phyloP scores from a whole-genome alignment of 108 stramenopile genomes.

The Nannochloropsis salina region DNA sequence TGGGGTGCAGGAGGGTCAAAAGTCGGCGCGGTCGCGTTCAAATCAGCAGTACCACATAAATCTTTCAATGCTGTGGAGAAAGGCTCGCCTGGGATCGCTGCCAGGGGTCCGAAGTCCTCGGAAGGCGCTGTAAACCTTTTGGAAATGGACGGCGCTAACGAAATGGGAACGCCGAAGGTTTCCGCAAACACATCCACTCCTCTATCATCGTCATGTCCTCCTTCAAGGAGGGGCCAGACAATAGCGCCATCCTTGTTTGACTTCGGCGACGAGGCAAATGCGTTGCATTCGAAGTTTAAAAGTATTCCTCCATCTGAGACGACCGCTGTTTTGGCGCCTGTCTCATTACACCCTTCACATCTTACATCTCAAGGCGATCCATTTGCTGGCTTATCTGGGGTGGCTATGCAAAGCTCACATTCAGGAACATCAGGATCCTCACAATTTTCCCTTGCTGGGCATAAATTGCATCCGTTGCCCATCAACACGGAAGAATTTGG shows the following conservation, averaged over 20 bases:
- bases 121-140: neutral
- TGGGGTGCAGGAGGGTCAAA: conserved; percentile 14
- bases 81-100: too few species aligned
- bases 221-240: neutral
- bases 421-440: neutral
- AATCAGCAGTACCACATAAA: neutral
- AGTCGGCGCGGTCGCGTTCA: neutral
- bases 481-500: neutral
- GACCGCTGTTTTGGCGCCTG: neutral
- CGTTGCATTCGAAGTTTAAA: neutral
- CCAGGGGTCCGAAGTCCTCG: neutral
- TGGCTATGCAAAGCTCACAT: neutral
- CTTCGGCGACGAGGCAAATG: neutral
- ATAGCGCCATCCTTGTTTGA: neutral
- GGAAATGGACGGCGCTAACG: neutral
- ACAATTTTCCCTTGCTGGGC: neutral
- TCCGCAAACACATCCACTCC: neutral
- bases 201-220: neutral
- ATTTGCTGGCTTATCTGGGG: neutral
- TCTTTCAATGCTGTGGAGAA: too few species aligned
- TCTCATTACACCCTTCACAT: too few species aligned
- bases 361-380: neutral
- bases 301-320: neutral
- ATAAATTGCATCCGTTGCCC: neutral
- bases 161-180: neutral